Conservation (phyloP, 1,284 basidiomycete species). For the Naganishia liquefaciens region DNA sequence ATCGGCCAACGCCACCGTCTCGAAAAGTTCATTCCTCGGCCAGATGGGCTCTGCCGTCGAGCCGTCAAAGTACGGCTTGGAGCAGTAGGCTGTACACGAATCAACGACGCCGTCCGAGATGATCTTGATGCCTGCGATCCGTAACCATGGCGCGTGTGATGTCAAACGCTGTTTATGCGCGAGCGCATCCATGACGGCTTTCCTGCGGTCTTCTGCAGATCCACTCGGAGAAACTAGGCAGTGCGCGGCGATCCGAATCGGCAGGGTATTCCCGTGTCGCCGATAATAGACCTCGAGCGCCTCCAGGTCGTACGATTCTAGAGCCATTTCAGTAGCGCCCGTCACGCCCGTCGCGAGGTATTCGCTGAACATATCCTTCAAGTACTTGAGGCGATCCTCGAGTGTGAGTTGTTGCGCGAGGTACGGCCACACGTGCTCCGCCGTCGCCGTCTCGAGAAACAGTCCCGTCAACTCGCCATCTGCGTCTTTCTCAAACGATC, state of each 20-base stretch:
- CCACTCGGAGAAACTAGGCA: conserved; percentile 37
- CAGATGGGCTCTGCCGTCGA: conserved; percentile 39
- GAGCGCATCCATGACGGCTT: conserved; percentile 34
- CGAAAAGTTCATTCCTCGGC: conserved; percentile 36
- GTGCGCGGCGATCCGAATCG: conserved; percentile 37
- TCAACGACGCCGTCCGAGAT: conserved; percentile 44
- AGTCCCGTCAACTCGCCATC: conserved; percentile 39
- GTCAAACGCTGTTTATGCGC: conserved; percentile 35
- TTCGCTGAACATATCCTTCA: conserved; percentile 36
- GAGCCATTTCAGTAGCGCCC: conserved; percentile 43
- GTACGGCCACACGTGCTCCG: conserved; percentile 41
- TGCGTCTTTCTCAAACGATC: conserved; percentile 38
- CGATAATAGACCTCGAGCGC: conserved; percentile 38
- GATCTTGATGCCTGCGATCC: conserved; percentile 43
- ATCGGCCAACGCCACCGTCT: conserved; percentile 39
- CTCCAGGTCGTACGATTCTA: conserved; percentile 36
- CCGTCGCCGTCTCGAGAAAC: conserved; percentile 38
- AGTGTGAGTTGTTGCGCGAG: conserved; percentile 32
- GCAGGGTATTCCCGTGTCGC: conserved; percentile 33
- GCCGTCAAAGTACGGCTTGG: conserved; percentile 39
- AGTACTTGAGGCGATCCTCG: conserved; percentile 33
- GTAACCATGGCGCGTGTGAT: conserved; percentile 35
- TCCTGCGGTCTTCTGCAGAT: conserved; percentile 33
- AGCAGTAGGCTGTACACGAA: conserved; percentile 42
- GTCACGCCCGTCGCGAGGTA: conserved; percentile 40